Percentiles rank a stretch among this genome's conserved stretches.
phyloP scores from a whole-genome alignment of 2,329 filamentous ascomycete species.

The Sordariomycetes sp. region DNA sequence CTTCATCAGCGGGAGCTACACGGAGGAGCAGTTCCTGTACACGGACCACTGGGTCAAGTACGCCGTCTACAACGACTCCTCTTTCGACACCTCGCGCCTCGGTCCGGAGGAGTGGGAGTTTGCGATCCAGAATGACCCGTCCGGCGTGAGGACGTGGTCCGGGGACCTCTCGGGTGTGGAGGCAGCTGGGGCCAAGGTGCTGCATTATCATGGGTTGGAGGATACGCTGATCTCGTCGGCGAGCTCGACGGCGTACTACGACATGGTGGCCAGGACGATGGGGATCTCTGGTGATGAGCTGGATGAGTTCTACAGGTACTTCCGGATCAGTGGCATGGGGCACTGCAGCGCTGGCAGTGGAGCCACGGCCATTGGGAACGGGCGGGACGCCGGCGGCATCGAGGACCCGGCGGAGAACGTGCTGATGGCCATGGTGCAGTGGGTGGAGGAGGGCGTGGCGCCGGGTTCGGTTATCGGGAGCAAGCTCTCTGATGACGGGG shows the following conservation, averaged over 20 bases:
- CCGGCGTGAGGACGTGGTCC: conserved; percentile 13
- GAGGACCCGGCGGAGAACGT: conserved; percentile 19
- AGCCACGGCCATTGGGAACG: conserved; percentile 24
- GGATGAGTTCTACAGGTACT: conserved; percentile 35
- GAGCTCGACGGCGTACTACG: conserved; percentile 17
- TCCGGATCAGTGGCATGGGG: conserved; percentile 33
- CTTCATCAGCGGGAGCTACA: conserved; percentile 8
- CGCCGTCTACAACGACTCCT: conserved; percentile 6
- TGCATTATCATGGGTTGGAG: conserved; percentile 28
- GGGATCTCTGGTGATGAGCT: conserved; percentile 14
- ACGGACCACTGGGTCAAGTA: conserved; percentile 9
- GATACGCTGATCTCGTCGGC: conserved; percentile 21
- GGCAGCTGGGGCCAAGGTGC: conserved; percentile 23
- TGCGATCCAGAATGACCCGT: conserved; percentile 12
- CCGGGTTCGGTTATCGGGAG: conserved; percentile 13
- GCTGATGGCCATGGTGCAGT: conserved; percentile 19
- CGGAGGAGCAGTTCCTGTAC: not conserved
- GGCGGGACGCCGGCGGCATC: conserved; percentile 17
- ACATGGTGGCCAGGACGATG: conserved; percentile 11
- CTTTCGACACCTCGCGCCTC: not conserved
- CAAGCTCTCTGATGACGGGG: not conserved
- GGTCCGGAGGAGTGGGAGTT: not conserved
- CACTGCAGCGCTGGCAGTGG: conserved; percentile 29
- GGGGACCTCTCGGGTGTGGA: conserved; percentile 23
- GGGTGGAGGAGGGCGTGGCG: conserved; percentile 18